Evolutionary conservation across 495 filamentous ascomycete species (phyloP), one percentile per base, ranked within the genome.

Genomic region (Rusavskia elegans): DNA sequence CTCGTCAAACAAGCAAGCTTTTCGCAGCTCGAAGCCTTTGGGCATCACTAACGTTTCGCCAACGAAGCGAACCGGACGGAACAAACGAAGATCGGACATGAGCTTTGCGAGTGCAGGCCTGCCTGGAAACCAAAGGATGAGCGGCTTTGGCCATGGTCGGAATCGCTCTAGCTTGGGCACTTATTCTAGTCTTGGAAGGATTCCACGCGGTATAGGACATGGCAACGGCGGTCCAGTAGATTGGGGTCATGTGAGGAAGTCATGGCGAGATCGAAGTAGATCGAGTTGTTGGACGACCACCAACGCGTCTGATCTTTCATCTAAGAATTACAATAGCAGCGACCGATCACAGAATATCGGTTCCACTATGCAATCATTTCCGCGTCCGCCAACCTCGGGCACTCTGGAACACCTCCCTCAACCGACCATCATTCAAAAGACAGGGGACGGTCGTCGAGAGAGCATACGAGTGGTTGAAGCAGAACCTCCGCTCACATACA

Each of bases 181-280:
- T 68, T 45, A 66, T 27, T 59, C 69, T 27, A 65, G 66, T 9
- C 51, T 71, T 10, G 68, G 69, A 1, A 61, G 68, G 2, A 59
- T 70, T 49, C 59, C 69, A 20, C 71, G 69, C 51, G 72, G 71
- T 19, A 67, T 71, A 27, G 71, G 71, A 1, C 72, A 73, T 57
- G 71, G 71, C 10, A 68, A 69, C n/a, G 51, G 41, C 45, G 72
- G 72, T 17, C 71, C 70, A 38, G 65, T 66, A 3, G 69, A 68
- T 29, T 68, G 66, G 46, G 71, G 71, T 11, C 53, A 69, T 5
- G 70, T 74, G 7, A 63, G 68, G n/a, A 55, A 61, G 40, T 74
- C 72, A 19, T 76, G 71, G 72, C 71, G 72, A 48, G 73, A 70
- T 41, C 65, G 66, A 1, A 59, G 53, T 48, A 29, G 23, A 41